Base-by-base conservation (phyloP, 352 stramenopile genomes). In the Phytopythium boreale region DNA sequence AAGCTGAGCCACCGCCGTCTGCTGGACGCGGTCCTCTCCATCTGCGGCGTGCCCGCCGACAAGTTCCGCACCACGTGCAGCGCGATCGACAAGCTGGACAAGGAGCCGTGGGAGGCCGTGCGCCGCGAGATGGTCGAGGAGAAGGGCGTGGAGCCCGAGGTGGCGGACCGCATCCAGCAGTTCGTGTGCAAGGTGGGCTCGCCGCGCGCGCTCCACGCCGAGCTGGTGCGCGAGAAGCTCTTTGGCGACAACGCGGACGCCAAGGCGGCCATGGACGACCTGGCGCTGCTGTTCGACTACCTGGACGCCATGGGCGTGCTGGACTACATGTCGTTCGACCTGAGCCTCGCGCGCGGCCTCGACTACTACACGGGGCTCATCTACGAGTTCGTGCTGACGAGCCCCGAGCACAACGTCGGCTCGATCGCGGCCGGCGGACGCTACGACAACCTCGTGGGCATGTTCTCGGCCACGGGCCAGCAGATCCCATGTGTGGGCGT, bases 341-440 rank as follows among this genome's bases (percentile, higher is more conserved):
- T 99, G 43, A 98, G 88, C 70, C 84, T 99, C 50, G 97, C 97
- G 19, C 91, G 97, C 31, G 97, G 97, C 27, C 82, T 99, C 15
- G 97, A 99, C 79, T 99, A 99, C 89, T 99, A 99, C 82, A 99
- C 97, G 19, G 97, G 97, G 19, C 81, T 99, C 50, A 99, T 99
- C 73, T 99, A 99, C 77, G 97, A 99, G 80, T 98, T 98, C 58
- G 95, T 99, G 34, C 89, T 98, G 29, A 95, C 87, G 63, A 90
- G 76, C 29, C 76, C 77, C 7, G 85, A 90, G 65, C 79, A 92
- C 64, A 90, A 98, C 69, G 96, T 99, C 34, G 97, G 97, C 56
- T 98, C 93, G 53, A 99, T 99, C 75, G 97, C 95, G 34, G 97
- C 96, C 47, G 97, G 97, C 43, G 97, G 97, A 4, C 88, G 97